Evolutionary conservation across 2,329 filamentous ascomycete genomes (phyloP), one percentile per base, ranked within the genome.

Genomic region (Colletotrichum sidae): DNA sequence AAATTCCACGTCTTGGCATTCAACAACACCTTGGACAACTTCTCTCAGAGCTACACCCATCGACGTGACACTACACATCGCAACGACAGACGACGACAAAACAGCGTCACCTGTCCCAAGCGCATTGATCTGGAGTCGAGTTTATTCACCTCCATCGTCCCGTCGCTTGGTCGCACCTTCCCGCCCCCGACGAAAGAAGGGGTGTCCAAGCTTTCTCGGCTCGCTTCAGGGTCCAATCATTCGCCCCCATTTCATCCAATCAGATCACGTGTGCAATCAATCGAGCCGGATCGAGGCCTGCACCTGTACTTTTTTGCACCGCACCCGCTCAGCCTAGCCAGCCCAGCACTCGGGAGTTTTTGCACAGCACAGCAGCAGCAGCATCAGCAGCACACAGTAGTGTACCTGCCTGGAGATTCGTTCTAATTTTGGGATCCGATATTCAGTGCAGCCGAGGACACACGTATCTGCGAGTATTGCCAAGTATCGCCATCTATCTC

Each of bases 141-240:
- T 56, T 65, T 56, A 62, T 62, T 65, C 62, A 52, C 45, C 56
- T 55, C 51, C 42, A 25, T 25, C 25, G 37, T 46, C 49, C 58
- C 42, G 44, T 33, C 41, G 55, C 37, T 11, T 60, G 57, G 55
- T 5, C 25, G 25, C 41, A 55, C 38, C 42, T 15, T 49, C 46
- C 33, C 13, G 34, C 13, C 25, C 45, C 34, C 39, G 39, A 10
- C n/a, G 38, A 10, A 35, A 47, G 33, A 49, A 44, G 44, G 41
- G n/a, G 42, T 46, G 55, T 53, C 55, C 55, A 55, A 60, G 61
- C 61, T 64, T 25, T 25, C 25, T 25, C 25, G 25, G 25, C 25
- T 25, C 25, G 25, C 25, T 5, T 55, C 61, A 55, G 55, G 61
- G 55, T 64, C 60, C 56, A 65, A 50, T 61, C 57, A 53, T 61